phyloP scores from a whole-genome alignment of 2,329 filamentous ascomycete species.

The Aspergillus calidoustus region DNA sequence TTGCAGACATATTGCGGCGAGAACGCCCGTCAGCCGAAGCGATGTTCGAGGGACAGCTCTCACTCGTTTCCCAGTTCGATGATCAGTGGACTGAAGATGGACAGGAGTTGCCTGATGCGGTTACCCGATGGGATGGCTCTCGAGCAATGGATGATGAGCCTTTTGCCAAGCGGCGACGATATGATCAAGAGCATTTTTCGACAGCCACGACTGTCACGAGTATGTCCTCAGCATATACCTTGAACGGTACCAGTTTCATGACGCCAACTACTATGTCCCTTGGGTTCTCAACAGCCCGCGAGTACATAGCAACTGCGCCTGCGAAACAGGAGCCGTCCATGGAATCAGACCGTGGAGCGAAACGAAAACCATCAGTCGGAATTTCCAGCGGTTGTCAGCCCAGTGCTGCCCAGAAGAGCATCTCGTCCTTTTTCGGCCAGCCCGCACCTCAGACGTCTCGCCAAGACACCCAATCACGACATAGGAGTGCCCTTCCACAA shows the following conservation, averaged over 20 bases:
- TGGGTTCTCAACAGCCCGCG: conserved; percentile 66
- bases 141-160: conserved; percentile 28
- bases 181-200: conserved; percentile 28
- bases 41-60: conserved; percentile 55
- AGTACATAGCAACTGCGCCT: conserved; percentile 52
- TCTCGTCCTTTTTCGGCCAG: conserved; percentile 56
- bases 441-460: conserved; percentile 25
- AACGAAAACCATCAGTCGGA: conserved; percentile 34
- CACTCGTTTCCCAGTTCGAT: conserved; percentile 61
- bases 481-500: conserved; percentile 15
- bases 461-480: conserved; percentile 22
- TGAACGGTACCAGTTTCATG: conserved; percentile 56
- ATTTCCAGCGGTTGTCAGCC: conserved; percentile 39
- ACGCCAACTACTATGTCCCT: conserved; percentile 49
- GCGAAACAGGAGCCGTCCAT: conserved; percentile 19
- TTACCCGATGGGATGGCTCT: conserved; percentile 44
- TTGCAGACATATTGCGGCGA: conserved; percentile 73
- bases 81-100: conserved; percentile 70
- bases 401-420: conserved; percentile 55
- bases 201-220: conserved; percentile 37
- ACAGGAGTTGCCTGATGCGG: conserved; percentile 46
- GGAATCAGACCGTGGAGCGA: conserved; percentile 33
- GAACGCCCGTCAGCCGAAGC: conserved; percentile 60
- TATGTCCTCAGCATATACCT: conserved; percentile 58
- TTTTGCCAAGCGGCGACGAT: conserved; percentile 34